Conservation (phyloP, 108 stramenopile genomes). For the Skeletonema marinoi region DNA sequence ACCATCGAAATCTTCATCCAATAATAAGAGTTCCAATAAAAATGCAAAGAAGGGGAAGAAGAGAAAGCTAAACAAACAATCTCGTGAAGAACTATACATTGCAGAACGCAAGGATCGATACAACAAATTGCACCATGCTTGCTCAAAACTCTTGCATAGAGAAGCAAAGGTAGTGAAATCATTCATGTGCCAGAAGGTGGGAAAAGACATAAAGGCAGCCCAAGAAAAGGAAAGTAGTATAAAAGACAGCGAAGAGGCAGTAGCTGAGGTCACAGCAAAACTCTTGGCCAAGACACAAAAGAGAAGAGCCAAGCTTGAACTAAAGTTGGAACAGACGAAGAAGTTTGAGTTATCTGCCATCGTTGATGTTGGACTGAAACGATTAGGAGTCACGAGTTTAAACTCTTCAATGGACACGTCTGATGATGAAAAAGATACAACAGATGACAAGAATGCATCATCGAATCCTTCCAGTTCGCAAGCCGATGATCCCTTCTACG, state of each 20-base stretch:
- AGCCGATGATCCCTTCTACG: slow-evolving; percentile 28
- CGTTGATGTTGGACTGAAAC: slow-evolving; percentile 54
- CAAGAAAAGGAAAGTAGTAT: slow-evolving; percentile 25
- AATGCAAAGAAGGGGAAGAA: not conserved
- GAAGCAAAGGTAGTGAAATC: slow-evolving; percentile 67
- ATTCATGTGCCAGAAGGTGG: slow-evolving; percentile 69
- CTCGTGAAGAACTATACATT: slow-evolving; percentile 32
- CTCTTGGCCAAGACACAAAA: slow-evolving; percentile 11
- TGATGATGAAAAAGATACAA: not conserved
- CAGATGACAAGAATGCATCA: slow-evolving; percentile 7
- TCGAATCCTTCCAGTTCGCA: slow-evolving; percentile 10
- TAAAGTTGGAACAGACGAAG: slow-evolving; percentile 45
- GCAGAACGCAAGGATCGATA: slow-evolving; percentile 55
- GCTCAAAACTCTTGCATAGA: slow-evolving; percentile 57
- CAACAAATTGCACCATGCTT: slow-evolving; percentile 49
- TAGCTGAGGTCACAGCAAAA: slow-evolving; percentile 16
- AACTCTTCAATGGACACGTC: slow-evolving; percentile 26
- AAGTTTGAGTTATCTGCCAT: slow-evolving; percentile 48
- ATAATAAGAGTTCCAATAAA: not conserved
- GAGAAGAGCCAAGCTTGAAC: slow-evolving; percentile 17
- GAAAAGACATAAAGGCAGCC: slow-evolving; percentile 41
- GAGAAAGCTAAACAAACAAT: slow-evolving; percentile 2
- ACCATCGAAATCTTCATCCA: not conserved
- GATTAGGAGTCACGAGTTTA: slow-evolving; percentile 57
- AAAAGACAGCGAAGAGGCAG: not conserved